Base-by-base conservation (phyloP, 192 early-diverging fungal species). In the Linnemannia schmuckeri region DNA sequence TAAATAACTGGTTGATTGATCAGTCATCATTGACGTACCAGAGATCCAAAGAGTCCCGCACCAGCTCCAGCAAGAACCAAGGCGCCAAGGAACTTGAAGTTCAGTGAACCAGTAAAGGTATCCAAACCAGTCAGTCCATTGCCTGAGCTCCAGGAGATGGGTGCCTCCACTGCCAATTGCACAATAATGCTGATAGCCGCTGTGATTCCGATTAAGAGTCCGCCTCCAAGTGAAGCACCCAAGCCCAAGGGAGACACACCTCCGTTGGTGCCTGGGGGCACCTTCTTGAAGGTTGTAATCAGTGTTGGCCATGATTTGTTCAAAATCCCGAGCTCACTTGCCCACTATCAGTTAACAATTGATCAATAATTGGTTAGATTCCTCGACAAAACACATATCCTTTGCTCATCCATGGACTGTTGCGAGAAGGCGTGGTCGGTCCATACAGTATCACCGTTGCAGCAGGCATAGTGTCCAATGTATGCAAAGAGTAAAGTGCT, bases 261-360 rank as follows among this genome's bases (percentile, higher is more conserved):
- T 17, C 97, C 97, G 88, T 99, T 99, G 20, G 97, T 98, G 3
- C 98, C 98, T 38, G 95, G 94, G 17, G 98, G 98, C 10, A 98
- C 98, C 42, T 89, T 79, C 57, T 91, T 90, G 41, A 94, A 82
- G 0, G 94, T 94, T 8, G 98, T 99, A 57, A 99, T 97, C 17
- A 99, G 89, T 33, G 91, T 84, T 18, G 98, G 98, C 91, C 91
- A 93, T 40, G 86, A 80, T 38, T 91, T 90, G 83, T 92, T 95
- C 30, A 99, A 88, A 20, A 97, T 92, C 2, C 98, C 98, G 35
- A 99, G 89, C 84, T 99, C 98, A 87, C 94, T 95, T 42, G 97
- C 95, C 96, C 95, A 98, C 92, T 93, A 79, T 72, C 41, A 41
- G 52, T 41, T 71, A 7, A 4, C 7, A 35, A 2, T 41, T 24